Base-by-base conservation (phyloP, 768 basidiomycete species). In the Serendipita sp. region DNA sequence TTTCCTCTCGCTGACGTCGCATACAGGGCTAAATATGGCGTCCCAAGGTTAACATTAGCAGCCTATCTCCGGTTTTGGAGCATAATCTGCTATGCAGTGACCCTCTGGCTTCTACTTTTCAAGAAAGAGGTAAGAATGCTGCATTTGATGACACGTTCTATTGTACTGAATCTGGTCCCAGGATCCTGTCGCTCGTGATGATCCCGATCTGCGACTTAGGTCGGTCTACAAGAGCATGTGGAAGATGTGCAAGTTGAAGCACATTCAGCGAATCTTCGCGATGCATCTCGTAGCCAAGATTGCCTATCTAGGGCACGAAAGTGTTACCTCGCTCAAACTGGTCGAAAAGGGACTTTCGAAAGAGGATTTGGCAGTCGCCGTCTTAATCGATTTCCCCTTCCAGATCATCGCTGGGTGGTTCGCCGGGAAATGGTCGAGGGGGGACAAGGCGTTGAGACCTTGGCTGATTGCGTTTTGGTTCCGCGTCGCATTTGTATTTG, bases 331-430 rank as follows among this genome's bases (percentile, higher is more conserved):
- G 24, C 79, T 98, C 45, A 99, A 99, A 71, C 82, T 98, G 75
- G 87, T 99, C 44, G 96, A 99, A 72, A 98, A 98, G 70, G 96
- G 96, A 1, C 79, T 99, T 61, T 87, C 84, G 64, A 86, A 93
- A 42, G 96, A 98, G 75, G 96, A 99, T 68, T 79, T 98, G 42
- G 93, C 96, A n/a, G 78, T 93, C 16, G 87, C 91, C 2, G 94
- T 95, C 45, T 82, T 98, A 42, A 86, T 98, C 66, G 96, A 99
- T 73, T 97, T 98, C 68, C 96, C 96, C 1, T 95, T 96, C 75
- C 94, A 98, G 76, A 91, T 99, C 60, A 70, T 88, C 63, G 93
- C 90, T 22, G 95, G 95, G 3, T 98, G 89, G 86, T 76, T 95
- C 26, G 91, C 94, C 1, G 95, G 91, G 2, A 84, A 83, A 67